A percentile compares a stretch with the other conserved stretches of the same genome.
Evolutionary conservation across 345 rosid genomes (phyloP).

Genomic region (Linum trigynum): DNA sequence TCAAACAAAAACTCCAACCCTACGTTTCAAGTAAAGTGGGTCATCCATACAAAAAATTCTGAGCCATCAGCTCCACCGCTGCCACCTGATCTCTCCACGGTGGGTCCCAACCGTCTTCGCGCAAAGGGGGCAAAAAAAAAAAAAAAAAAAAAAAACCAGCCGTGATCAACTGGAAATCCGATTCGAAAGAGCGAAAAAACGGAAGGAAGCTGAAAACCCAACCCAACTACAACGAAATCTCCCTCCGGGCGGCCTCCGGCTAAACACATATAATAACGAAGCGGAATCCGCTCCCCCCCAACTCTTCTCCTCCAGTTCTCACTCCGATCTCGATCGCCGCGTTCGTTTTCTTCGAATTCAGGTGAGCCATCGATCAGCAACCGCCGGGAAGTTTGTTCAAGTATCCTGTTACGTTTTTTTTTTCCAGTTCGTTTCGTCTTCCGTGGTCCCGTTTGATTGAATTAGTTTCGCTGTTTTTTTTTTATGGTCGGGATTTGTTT

Average conservation of each 20-base stretch:
- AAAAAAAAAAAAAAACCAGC: not conserved
- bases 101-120: not conserved
- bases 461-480: not conserved
- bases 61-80: too few relatives aligned
- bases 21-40: too few relatives aligned
- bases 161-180: not conserved
- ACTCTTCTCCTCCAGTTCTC: constrained; percentile 1
- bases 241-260: too few relatives aligned
- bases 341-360: not conserved
- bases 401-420: too few relatives aligned
- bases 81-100: not conserved
- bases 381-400: not conserved
- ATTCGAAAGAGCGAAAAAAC: not conserved
- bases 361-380: not conserved
- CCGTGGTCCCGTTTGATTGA: not conserved
- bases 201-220: not conserved
- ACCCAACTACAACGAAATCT: not conserved
- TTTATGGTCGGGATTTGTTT: not conserved
- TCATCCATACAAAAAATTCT: too few relatives aligned
- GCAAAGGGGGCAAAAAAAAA: too few relatives aligned
- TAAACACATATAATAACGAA: not conserved
- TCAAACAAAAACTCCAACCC: too few relatives aligned
- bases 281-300: not conserved
- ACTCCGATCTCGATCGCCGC: not conserved
- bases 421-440: not conserved